Evolutionary conservation across 192 early-diverging fungal genomes (phyloP), one percentile per base, ranked within the genome.

Genomic region (Coemansia sp.): DNA sequence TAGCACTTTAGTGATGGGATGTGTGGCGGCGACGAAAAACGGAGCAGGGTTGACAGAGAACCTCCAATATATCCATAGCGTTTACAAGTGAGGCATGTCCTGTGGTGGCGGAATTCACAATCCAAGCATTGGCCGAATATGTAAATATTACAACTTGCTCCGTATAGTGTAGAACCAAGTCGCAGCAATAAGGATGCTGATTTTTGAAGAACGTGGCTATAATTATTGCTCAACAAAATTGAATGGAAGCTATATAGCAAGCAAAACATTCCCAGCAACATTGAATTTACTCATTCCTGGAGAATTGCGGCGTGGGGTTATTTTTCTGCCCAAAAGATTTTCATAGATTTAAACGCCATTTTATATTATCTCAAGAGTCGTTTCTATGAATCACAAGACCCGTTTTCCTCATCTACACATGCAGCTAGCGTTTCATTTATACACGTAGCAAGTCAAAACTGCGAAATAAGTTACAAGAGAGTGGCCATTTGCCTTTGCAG

Each of bases 231-330:
- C 40, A 44, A n/a, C 40, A 44, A 44, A n/a, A 34, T 8, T 34
- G 31, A 34, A 28, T 28, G 5, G 21, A 1, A 21, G 21, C n/a
- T 44, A 44, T 44, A 44, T 44, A 3, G 0, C 40, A n/a, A 44
- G 49, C 49, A 10, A 51, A 24, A 51, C 11, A 51, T 51, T 18
- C 49, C 49, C 49, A 51, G 49, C 49, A 23, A 24, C 5, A 51
- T 3, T 4, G 49, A 10, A 51, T 18, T 24, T 51, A 18, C 23
- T 17, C 17, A 18, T 51, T 51, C 49, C 40, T 2, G 11, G 1
- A 0, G 5, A n/a, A 4, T 44, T 44, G 40, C 40, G 11, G 40
- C 40, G 31, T 44, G 40, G 40, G 14, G 40, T 15, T 44, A 44
- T 44, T 44, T 44, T 34, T 6, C 31, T 34, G 5, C 6, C 31